Conservation (phyloP, 1,284 basidiomycete genomes). For the Peniophora sp. region DNA sequence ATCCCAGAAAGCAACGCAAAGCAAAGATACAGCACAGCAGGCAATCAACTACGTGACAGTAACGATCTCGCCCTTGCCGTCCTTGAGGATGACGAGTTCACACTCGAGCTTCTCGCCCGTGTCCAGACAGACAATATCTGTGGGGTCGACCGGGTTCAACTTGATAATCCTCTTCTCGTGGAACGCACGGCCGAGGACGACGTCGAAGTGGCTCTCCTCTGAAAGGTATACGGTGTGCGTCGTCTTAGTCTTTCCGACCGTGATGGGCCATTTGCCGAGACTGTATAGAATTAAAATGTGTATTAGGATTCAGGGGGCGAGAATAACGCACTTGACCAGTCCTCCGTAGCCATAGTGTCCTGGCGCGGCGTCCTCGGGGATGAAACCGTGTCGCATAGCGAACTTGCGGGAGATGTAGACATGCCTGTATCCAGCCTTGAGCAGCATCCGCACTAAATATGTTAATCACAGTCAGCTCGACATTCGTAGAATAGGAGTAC, state of each 20-base stretch:
- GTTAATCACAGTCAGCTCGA: constrained; percentile 5
- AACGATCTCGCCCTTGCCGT: constrained; percentile 81
- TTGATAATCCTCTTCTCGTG: constrained; percentile 87
- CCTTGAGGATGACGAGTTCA: constrained; percentile 85
- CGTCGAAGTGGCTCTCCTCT: constrained; percentile 95
- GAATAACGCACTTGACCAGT: constrained; percentile 51
- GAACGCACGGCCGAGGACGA: constrained; percentile 90
- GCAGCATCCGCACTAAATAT: constrained; percentile 75
- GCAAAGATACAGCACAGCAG: not conserved
- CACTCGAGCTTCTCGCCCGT: constrained; percentile 91
- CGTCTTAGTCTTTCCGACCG: constrained; percentile 37
- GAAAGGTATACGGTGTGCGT: constrained; percentile 66
- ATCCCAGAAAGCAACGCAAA: constrained; percentile 2
- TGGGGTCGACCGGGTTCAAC: constrained; percentile 78
- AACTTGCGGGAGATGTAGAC: constrained; percentile 96
- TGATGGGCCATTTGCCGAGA: constrained; percentile 77
- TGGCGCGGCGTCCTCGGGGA: constrained; percentile 76
- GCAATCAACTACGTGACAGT: constrained; percentile 55
- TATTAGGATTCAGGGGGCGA: not conserved
- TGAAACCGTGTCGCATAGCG: constrained; percentile 84
- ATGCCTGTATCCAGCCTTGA: constrained; percentile 90
- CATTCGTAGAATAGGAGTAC: not conserved
- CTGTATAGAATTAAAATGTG: constrained; percentile 16
- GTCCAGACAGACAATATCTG: constrained; percentile 89
- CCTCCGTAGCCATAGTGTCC: constrained; percentile 85